Conservation (phyloP, 495 filamentous ascomycete genomes). For the Penicillium parvum region DNA sequence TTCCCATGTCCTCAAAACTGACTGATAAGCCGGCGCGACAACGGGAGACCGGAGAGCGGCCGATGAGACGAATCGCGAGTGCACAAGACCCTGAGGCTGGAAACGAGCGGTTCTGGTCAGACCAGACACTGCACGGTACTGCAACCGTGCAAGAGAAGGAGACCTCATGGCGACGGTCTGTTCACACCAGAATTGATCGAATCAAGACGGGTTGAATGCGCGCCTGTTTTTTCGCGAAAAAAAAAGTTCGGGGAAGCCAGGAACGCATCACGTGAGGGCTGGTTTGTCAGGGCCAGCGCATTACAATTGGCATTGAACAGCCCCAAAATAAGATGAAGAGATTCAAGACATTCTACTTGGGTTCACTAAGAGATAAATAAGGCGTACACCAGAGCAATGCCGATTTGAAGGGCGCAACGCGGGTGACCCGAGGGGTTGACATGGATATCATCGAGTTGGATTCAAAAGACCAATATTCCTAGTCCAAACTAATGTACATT, state of each 20-base stretch:
- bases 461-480: conserved; percentile 13
- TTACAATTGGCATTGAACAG: conserved; percentile 10
- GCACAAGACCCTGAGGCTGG: conserved; percentile 35
- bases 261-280: conserved; percentile 39
- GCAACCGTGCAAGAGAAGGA: conserved; percentile 43
- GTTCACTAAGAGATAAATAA: too few relatives aligned
- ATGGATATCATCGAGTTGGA: conserved; percentile 15
- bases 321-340: too few relatives aligned
- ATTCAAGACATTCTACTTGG: too few relatives aligned
- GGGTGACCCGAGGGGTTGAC: neutral
- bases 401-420: too few relatives aligned
- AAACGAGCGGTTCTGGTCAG: conserved; percentile 40
- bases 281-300: conserved; percentile 17
- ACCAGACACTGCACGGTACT: conserved; percentile 41
- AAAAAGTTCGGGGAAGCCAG: conserved; percentile 49
- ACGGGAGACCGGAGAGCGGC: conserved; percentile 40
- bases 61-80: conserved; percentile 38
- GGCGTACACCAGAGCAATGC: too few relatives aligned
- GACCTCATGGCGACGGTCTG: conserved; percentile 40
- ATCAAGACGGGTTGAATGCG: conserved; percentile 23
- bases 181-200: conserved; percentile 27
- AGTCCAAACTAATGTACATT: conserved; percentile 25
- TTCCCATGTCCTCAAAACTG: conserved; percentile 32
- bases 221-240: conserved; percentile 28
- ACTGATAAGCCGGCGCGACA: conserved; percentile 38